These are phyloP conservation scores for Carallia pectinifolia DNA, from an alignment of 345 rosid genomes.

Conservation along the genomic window DNA sequence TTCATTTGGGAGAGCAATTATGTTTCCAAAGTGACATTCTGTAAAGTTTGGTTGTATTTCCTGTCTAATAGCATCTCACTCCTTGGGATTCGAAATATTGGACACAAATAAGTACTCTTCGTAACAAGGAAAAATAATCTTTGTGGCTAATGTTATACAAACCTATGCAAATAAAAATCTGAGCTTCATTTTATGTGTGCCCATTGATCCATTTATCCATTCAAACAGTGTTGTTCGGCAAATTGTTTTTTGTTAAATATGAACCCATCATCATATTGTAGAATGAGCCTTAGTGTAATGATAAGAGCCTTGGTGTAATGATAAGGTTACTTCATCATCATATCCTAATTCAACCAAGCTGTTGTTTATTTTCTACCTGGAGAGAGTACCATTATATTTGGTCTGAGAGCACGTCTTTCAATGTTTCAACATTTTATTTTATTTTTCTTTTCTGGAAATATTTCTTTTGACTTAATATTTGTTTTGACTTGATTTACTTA, in stretches of 20 bases:
- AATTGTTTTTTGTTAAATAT: neutral
- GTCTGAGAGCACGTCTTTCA: too few species aligned
- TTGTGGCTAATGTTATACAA: neutral
- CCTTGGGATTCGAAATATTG: neutral
- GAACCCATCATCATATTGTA: neutral
- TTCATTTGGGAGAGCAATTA: too few species aligned
- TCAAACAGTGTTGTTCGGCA: neutral
- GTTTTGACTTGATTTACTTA: conserved; percentile 24
- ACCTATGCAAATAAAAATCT: neutral
- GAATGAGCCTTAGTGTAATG: too few species aligned
- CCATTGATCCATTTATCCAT: neutral
- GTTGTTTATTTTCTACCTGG: neutral
- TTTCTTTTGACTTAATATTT: conserved; percentile 16
- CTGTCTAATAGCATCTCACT: too few species aligned
- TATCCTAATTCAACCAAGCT: neutral
- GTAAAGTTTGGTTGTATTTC: too few species aligned
- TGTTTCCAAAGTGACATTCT: too few species aligned
- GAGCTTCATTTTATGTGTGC: neutral
- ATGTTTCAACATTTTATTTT: neutral
- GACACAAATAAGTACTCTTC: neutral
- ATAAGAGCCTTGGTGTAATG: too few species aligned
- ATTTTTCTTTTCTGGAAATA: neutral
- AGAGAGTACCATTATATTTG: neutral
- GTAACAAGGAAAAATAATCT: neutral
- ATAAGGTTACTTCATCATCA: too few species aligned